Evolutionary conservation across 169 alveolate species (phyloP), one percentile per base, ranked within the genome.

Genomic region (Theileria equi): DNA sequence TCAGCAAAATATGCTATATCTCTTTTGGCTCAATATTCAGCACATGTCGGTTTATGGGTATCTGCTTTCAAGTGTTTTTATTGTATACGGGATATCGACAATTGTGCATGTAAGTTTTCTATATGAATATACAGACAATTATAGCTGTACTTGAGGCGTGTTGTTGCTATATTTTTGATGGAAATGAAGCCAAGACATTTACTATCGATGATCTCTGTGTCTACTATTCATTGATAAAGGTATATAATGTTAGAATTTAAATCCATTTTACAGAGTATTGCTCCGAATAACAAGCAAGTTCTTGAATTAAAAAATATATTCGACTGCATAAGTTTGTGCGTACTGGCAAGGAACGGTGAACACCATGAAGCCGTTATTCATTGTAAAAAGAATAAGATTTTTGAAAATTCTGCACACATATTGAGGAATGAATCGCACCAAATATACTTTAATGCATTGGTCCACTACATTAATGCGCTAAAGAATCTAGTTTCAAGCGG

Each of bases 1-100:
- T 34, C 84, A 13, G 84, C 84, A 5, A 74, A 74, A 21, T 61
- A 60, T 23, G 84, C 84, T 0, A 74, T 74, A 3, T 60, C 55
- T 17, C 73, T 62, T 25, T 48, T 74, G 65, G 84, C 84, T 17
- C 84, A 74, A 31, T 74, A 74, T 44, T 63, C 80, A 0, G 84
- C 80, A 16, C 59, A 74, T 40, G 84, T 74, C 5, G 84, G 84
- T 7, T 79, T 74, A 11, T 50, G 59, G 70, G 38, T 71, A 0
- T 36, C 79, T 21, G 64, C 84, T 3, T 74, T 74, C 80, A 74
- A 74, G 43, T 74, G 84, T 28, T 74, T 74, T 57, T 74, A 74
- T 52, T 74, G 84, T 28, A 74, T 65, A 1, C 84, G 65, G 35
- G 84, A 74, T 26, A 53, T 66, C 19, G 84, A 74, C 5, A 74